Evolutionary conservation across 345 rosid species (phyloP), one percentile per base, ranked within the genome.

Genomic region (Salix brachista): DNA sequence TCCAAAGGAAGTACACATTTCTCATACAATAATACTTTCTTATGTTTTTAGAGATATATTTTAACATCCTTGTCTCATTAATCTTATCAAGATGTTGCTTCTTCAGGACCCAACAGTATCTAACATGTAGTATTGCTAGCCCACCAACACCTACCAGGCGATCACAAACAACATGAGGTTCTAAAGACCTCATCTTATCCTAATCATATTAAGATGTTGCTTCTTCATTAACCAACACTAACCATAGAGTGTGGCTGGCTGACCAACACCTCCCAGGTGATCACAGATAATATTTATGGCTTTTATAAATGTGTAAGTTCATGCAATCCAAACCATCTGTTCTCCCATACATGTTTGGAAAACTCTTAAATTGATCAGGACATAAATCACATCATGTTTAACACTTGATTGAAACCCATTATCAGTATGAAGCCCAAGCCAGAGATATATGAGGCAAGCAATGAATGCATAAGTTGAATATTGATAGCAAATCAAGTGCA

Each of bases 401-500:
- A 46, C 56, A 67, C 48, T 30, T 58, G 26, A 67, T 14, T 26
- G 71, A 48, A 46, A 44, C 7, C 28, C 41, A 21, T 71, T 71
- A 23, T 66, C 52, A 4, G 23, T 19, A 13, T 4, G 61, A 69
- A 69, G 30, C 18, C 44, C 18, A 67, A 11, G 21, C 23, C 64
- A 65, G 66, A 52, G 14, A 21, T 6, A n/a, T 23, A 67, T 13
- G 8, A n/a, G 21, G 16, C 18, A 54, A 65, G 18, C n/a, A 52
- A 39, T 12, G 37, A 28, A 17, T 64, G 44, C 18, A 30, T 17
- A 41, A 44, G 71, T 54, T 73, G 21, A 25, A 65, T n/a, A 36
- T 8, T 21, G 71, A 70, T 46, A 52, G 70, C 37, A 26, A 69
- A 68, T 72, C 68, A 72, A 60, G 26, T 37, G 60, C 76, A 64